phyloP scores from a whole-genome alignment of 148 eudicot species.

The Nyssa sinensis region DNA sequence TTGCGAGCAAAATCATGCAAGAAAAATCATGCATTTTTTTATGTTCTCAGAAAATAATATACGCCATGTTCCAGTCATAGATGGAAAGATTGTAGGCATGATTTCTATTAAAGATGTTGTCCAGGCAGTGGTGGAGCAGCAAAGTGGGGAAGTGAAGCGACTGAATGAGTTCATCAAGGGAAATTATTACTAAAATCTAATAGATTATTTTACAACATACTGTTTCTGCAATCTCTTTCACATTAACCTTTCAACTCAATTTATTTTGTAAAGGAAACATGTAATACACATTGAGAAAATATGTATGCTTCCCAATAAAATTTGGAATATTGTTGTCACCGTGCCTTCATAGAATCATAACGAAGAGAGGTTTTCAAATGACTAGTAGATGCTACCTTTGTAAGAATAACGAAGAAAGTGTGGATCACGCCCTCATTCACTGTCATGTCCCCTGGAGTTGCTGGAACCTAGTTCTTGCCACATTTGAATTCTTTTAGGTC shows the following conservation, averaged over 20 bases:
- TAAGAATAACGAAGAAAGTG: too few relatives aligned
- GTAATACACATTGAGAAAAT: too few relatives aligned
- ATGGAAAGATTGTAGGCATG: constrained; percentile 82
- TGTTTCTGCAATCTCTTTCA: neutral
- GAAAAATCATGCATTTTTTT: neutral
- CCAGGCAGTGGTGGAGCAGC: constrained; percentile 81
- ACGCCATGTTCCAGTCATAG: constrained; percentile 82
- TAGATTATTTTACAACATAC: neutral
- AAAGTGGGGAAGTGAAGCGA: constrained; percentile 64
- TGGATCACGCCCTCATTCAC: too few relatives aligned
- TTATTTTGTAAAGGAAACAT: too few relatives aligned
- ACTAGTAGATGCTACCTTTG: too few relatives aligned
- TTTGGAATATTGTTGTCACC: too few relatives aligned
- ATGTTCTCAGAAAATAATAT: constrained; percentile 65
- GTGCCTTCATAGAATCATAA: too few relatives aligned
- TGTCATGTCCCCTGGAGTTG: too few relatives aligned
- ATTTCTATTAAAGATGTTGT: constrained; percentile 77
- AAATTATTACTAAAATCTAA: constrained; percentile 54
- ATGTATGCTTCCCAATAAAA: neutral
- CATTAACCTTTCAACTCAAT: neutral
- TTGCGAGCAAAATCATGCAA: neutral
- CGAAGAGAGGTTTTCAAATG: too few relatives aligned
- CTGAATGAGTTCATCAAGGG: constrained; percentile 80
- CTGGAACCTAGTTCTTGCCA: too few relatives aligned
- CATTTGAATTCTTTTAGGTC: too few relatives aligned